phyloP scores from a whole-genome alignment of 495 filamentous ascomycete genomes.

The Penicillium flavigenum region DNA sequence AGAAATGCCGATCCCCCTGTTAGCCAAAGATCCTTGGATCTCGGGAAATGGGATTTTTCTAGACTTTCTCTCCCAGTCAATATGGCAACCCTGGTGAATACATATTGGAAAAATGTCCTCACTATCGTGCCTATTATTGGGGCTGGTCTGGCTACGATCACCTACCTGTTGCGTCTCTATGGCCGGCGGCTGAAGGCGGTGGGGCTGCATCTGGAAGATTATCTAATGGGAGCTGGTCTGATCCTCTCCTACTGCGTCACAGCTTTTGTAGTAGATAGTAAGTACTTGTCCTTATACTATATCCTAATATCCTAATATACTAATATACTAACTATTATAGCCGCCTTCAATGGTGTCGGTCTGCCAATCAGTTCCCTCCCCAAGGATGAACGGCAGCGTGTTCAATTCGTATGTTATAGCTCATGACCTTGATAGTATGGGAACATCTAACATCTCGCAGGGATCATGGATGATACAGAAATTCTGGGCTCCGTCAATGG shows the following conservation, averaged over 20 bases:
- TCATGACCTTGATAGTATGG: not conserved
- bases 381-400: not conserved
- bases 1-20: not conserved
- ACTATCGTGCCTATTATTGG: conserved; percentile 23
- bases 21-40: not conserved
- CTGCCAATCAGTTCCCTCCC: not conserved
- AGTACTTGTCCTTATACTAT: not conserved
- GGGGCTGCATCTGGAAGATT: not conserved
- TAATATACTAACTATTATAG: conserved; percentile 1
- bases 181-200: not conserved
- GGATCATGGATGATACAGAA: conserved; percentile 29
- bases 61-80: not conserved
- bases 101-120: conserved; percentile 23
- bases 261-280: conserved; percentile 4
- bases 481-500: conserved; percentile 29
- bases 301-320: not conserved
- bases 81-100: not conserved
- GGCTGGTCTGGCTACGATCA: conserved; percentile 14
- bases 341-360: conserved; percentile 2
- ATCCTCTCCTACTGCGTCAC: not conserved
- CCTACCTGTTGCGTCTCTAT: conserved; percentile 1
- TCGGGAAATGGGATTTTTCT: too few species aligned
- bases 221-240: conserved; percentile 3
- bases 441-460: conserved; percentile 3
- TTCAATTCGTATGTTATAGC: not conserved